Evolutionary conservation across 2,329 filamentous ascomycete genomes (phyloP).

Genomic region (Colletotrichum sp.): DNA sequence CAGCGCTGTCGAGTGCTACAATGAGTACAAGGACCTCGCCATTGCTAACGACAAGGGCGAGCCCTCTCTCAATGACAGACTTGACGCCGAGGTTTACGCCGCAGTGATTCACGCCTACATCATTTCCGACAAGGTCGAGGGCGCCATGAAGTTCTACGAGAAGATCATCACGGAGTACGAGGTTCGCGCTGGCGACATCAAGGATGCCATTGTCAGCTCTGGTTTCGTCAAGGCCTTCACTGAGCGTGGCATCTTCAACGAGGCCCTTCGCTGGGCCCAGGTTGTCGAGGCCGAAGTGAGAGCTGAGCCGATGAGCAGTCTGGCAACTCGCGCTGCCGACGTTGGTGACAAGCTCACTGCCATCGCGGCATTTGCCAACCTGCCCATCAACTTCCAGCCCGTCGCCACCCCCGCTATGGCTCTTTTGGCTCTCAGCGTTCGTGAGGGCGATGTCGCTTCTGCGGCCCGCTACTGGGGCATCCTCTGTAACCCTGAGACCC

Average conservation of each 20-base stretch:
- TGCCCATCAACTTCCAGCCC: conserved; percentile 56
- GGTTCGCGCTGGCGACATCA: conserved; percentile 65
- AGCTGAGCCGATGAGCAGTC: conserved; percentile 69
- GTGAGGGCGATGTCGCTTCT: conserved; percentile 77
- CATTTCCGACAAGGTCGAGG: conserved; percentile 77
- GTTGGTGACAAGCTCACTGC: conserved; percentile 74
- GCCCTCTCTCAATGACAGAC: conserved; percentile 70
- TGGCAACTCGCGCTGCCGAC: conserved; percentile 83
- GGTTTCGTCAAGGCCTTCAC: conserved; percentile 84
- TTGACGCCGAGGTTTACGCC: conserved; percentile 87
- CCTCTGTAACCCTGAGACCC: conserved; percentile 66
- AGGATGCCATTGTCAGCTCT: conserved; percentile 72
- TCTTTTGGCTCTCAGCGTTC: conserved; percentile 85
- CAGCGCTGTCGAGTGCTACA: conserved; percentile 93
- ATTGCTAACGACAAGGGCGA: conserved; percentile 81
- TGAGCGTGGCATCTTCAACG: conserved; percentile 69
- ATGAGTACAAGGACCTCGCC: conserved; percentile 90
- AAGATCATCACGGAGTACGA: conserved; percentile 73
- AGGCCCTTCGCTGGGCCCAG: conserved; percentile 77
- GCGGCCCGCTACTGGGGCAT: conserved; percentile 84
- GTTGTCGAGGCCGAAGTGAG: conserved; percentile 65
- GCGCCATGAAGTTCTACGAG: conserved; percentile 84
- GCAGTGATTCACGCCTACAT: conserved; percentile 92
- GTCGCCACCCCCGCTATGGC: conserved; percentile 72
- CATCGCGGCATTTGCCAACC: conserved; percentile 65